phyloP scores from a whole-genome alignment of 176 grass and related monocot species.

The Dactylis glomerata region DNA sequence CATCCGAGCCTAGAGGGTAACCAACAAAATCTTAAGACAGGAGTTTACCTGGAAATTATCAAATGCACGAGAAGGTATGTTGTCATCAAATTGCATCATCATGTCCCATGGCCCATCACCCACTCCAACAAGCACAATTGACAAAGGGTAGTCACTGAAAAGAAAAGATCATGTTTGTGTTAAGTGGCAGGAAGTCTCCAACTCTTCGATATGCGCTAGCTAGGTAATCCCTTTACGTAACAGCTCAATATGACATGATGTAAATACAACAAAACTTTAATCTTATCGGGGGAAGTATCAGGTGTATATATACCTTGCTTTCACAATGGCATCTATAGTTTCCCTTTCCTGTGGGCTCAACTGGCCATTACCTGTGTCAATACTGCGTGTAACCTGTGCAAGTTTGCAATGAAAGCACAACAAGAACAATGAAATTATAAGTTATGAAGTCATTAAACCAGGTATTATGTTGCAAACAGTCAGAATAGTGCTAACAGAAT shows the following conservation, averaged over 20 bases:
- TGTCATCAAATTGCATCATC: conserved; percentile 80
- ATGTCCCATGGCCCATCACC: conserved; percentile 86
- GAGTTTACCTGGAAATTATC: conserved; percentile 73
- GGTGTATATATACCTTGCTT: conserved; percentile 51
- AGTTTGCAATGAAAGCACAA: conserved; percentile 11
- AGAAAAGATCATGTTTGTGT: not conserved
- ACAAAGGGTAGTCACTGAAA: conserved; percentile 67
- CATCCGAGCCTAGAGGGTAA: not conserved
- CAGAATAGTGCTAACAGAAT: not conserved
- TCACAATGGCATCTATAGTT: conserved; percentile 73
- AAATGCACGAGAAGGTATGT: conserved; percentile 66
- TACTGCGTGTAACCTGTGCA: conserved; percentile 57
- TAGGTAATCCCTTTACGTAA: no score
- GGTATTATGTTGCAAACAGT: not conserved
- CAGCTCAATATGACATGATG: not conserved
- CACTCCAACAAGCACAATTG: conserved; percentile 83
- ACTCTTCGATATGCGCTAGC: no score
- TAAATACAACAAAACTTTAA: no score
- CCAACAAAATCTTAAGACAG: not conserved
- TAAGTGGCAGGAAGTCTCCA: no score
- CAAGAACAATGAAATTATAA: not conserved
- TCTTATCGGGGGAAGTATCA: no score
- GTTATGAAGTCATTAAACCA: not conserved
- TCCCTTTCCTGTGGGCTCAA: conserved; percentile 66
- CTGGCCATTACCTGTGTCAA: conserved; percentile 45